A percentile compares a stretch with the other conserved stretches of the same genome.
Evolutionary conservation across 139 green algal species (phyloP).

Genomic region (Mychonastes homosphaera): DNA sequence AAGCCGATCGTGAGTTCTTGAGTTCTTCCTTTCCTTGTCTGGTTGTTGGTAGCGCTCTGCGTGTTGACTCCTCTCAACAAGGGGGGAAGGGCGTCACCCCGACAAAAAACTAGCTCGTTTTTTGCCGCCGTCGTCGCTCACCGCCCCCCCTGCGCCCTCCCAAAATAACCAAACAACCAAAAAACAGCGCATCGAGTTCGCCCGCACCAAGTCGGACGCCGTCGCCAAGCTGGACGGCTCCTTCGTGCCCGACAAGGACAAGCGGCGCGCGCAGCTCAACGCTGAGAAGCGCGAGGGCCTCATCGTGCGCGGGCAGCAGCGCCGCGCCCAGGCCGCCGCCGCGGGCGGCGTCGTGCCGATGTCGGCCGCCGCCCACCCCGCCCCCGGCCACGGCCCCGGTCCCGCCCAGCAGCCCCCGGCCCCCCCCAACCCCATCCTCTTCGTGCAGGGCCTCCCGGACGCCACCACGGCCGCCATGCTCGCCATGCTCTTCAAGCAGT

Average conservation of each 20-base stretch:
- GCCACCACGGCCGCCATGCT: conserved; percentile 79
- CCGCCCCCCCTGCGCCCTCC: too few species aligned
- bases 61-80: too few species aligned
- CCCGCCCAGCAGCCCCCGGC: conserved; percentile 8
- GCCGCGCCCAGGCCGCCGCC: background rate
- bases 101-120: too few species aligned
- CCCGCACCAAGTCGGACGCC: conserved; percentile 82
- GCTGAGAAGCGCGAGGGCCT: too few species aligned
- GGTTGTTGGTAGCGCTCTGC: background rate
- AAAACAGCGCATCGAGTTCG: conserved; percentile 78
- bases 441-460: conserved; percentile 87
- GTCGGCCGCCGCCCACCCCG: background rate
- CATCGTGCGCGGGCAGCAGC: conserved; percentile 13
- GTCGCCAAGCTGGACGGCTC: conserved; percentile 75
- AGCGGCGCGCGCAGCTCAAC: conserved; percentile 40
- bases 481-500: conserved; percentile 88
- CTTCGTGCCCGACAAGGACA: conserved; percentile 60
- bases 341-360: background rate
- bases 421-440: conserved; percentile 86
- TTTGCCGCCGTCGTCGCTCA: too few species aligned
- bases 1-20: conserved; percentile 77
- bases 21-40: conserved; percentile 9
- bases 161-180: too few species aligned
- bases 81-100: too few species aligned
- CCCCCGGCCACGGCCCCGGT: background rate